Conservation (phyloP, 1,284 basidiomycete species). For the Quambalaria eucalypti region DNA sequence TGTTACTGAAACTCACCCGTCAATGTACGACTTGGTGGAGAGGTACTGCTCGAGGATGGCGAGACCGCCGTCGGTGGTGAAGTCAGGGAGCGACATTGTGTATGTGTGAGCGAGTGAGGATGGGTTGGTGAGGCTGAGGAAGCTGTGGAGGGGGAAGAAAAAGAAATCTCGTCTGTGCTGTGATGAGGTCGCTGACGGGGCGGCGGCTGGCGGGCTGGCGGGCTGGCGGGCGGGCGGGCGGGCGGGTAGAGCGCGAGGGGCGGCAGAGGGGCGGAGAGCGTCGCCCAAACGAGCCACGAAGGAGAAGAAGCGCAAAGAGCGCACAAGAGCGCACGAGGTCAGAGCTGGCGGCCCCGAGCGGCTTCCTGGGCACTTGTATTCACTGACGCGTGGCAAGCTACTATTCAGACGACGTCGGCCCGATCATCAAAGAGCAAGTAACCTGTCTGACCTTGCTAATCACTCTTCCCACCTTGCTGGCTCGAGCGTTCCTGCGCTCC, state of each 20-base stretch:
- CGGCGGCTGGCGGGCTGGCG: not conserved
- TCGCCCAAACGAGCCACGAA: not conserved
- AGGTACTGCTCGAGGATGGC: slow-evolving; percentile 38
- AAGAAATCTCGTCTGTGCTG: no score
- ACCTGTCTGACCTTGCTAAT: no score
- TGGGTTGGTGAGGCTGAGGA: not conserved
- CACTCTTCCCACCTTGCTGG: no score
- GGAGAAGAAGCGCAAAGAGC: not conserved
- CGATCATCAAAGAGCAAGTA: no score
- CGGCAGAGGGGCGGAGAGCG: not conserved
- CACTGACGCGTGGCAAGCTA: no score
- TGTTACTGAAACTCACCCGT: slow-evolving; percentile 33
- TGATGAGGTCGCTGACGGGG: not conserved
- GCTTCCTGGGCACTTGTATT: no score
- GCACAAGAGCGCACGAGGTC: no score
- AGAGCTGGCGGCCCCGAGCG: no score
- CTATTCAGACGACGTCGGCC: no score
- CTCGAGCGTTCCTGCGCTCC: no score
- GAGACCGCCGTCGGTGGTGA: slow-evolving; percentile 33
- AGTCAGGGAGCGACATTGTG: slow-evolving; percentile 45
- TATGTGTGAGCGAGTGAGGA: not conserved
- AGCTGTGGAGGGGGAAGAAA: not conserved
- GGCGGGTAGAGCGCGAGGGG: not conserved
- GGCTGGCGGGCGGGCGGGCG: not conserved
- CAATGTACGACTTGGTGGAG: slow-evolving; percentile 41